These are phyloP conservation scores for Knufia fluminis DNA, from an alignment of 2,329 filamentous ascomycete genomes.

Conservation along the genomic window DNA sequence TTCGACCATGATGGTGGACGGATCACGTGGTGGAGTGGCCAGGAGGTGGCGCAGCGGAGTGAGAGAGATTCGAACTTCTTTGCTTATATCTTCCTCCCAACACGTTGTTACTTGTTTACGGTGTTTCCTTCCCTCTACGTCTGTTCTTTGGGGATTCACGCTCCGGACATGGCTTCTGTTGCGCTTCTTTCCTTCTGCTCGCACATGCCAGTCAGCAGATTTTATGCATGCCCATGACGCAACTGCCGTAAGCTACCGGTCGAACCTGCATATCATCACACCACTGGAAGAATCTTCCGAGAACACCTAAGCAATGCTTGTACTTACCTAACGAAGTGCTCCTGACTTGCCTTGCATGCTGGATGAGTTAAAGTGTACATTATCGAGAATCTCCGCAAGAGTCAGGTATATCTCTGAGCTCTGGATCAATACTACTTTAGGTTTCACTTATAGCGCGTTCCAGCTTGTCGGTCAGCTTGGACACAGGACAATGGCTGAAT, in stretches of 20 bases:
- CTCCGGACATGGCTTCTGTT: background rate
- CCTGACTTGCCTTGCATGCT: background rate
- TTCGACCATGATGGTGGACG: conserved; percentile 23
- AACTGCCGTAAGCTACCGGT: background rate
- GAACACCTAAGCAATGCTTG: background rate
- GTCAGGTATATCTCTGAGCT: too few relatives aligned
- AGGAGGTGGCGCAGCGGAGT: background rate
- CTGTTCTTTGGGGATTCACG: too few relatives aligned
- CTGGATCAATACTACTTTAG: too few relatives aligned
- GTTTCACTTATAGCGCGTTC: too few relatives aligned
- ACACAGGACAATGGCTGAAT: conserved; percentile 17
- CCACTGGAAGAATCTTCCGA: background rate
- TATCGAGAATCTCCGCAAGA: too few relatives aligned
- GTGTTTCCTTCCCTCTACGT: too few relatives aligned
- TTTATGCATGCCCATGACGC: background rate
- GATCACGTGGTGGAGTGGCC: background rate
- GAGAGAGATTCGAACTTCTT: background rate
- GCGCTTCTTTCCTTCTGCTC: background rate
- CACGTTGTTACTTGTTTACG: too few relatives aligned
- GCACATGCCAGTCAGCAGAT: background rate
- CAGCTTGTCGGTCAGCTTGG: too few relatives aligned
- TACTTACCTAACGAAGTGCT: background rate
- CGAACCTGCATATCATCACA: background rate
- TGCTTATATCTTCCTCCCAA: background rate
- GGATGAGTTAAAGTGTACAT: too few relatives aligned